A percentile compares a stretch with the other conserved stretches of the same genome.
Conservation (phyloP, 768 basidiomycete genomes). For the Tricholoma furcatifolium region DNA sequence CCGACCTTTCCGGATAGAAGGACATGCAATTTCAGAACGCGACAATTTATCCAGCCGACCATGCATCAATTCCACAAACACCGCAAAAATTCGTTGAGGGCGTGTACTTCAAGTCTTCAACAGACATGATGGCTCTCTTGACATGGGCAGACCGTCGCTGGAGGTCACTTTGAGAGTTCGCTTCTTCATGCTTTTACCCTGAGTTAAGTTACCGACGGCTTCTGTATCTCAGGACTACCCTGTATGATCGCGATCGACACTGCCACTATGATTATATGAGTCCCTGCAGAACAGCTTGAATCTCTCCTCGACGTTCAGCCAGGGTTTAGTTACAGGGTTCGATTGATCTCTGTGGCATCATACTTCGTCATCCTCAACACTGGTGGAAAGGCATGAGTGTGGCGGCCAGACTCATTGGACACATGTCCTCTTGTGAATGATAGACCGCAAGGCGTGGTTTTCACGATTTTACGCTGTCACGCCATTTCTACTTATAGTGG, state of each 20-base stretch:
- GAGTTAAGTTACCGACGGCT: slow-evolving; percentile 16
- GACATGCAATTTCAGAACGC: not conserved
- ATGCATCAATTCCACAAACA: slow-evolving; percentile 2
- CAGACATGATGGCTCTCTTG: not conserved
- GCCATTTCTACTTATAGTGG: not conserved
- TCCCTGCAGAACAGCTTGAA: not conserved
- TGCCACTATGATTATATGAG: slow-evolving; percentile 12
- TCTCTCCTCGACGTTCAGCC: slow-evolving; percentile 6
- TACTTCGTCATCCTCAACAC: not conserved
- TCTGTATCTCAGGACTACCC: slow-evolving; percentile 7
- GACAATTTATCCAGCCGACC: not conserved
- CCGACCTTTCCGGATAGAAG: slow-evolving; percentile 8
- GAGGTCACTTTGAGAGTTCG: not conserved
- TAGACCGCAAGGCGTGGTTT: not conserved
- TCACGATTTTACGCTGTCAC: no score
- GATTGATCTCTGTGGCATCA: slow-evolving; percentile 6
- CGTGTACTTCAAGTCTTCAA: not conserved
- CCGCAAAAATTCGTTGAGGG: not conserved
- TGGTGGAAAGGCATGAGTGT: not conserved
- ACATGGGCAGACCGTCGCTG: not conserved
- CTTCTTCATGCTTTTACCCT: slow-evolving; percentile 2
- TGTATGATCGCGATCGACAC: slow-evolving; percentile 20
- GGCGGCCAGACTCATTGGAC: not conserved
- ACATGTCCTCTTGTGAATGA: no score
- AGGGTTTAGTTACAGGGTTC: slow-evolving; percentile 14